phyloP scores from a whole-genome alignment of 768 basidiomycete genomes.

The Suillus placidus region DNA sequence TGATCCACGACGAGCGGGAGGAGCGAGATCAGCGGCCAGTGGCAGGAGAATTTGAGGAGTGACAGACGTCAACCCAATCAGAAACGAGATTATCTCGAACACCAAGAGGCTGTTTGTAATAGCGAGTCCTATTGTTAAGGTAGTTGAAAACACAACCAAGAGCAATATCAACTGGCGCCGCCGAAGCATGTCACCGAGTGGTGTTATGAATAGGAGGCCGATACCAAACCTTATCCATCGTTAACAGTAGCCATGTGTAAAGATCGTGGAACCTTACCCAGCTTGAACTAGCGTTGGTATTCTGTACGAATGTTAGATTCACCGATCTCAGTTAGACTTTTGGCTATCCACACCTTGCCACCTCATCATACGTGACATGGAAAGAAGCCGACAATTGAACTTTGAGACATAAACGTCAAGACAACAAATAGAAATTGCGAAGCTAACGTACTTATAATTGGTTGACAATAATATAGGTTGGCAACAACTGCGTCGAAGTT shows the following conservation, averaged over 20 bases:
- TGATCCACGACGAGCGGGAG: constrained; percentile 24
- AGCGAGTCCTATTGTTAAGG: constrained; percentile 45
- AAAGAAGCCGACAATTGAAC: constrained; percentile 42
- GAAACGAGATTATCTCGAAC: constrained; percentile 38
- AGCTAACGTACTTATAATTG: constrained; percentile 60
- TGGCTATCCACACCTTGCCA: constrained; percentile 31
- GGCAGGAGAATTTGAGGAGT: constrained; percentile 44
- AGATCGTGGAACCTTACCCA: constrained; percentile 45
- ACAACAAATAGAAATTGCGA: not conserved
- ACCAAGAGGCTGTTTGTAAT: constrained; percentile 34
- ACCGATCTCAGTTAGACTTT: not conserved
- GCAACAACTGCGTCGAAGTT: constrained; percentile 41
- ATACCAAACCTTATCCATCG: constrained; percentile 8
- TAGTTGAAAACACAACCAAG: constrained; percentile 35
- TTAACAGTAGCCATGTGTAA: not conserved
- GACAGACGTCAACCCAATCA: constrained; percentile 44
- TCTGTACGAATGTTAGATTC: constrained; percentile 32
- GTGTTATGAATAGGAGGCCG: constrained; percentile 48
- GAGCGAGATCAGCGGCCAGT: constrained; percentile 47
- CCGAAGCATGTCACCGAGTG: constrained; percentile 49
- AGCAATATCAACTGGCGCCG: constrained; percentile 44
- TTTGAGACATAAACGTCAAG: constrained; percentile 2
- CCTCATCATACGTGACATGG: constrained; percentile 33
- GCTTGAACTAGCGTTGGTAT: constrained; percentile 70
- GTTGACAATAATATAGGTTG: constrained; percentile 85